These are phyloP conservation scores for Ganoderma meredithae DNA, from an alignment of 1,284 basidiomycete genomes.

Conservation along the genomic window DNA sequence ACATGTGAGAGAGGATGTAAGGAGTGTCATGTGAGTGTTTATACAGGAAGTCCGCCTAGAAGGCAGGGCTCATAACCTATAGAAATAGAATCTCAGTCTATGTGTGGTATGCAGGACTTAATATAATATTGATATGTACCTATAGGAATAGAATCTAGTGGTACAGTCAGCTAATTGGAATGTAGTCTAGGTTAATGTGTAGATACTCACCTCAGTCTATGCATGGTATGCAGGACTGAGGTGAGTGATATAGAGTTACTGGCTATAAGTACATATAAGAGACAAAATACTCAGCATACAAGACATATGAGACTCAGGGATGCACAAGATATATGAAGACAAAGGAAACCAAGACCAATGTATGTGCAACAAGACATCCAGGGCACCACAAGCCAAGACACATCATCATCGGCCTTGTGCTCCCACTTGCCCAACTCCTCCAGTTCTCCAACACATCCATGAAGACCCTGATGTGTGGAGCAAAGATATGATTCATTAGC, in stretches of 20 bases:
- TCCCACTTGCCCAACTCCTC: too few species aligned
- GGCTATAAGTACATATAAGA: not conserved
- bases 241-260: too few species aligned
- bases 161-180: not conserved
- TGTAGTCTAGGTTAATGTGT: not conserved
- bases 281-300: too few species aligned
- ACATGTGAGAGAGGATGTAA: conserved; percentile 12
- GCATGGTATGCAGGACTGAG: not conserved
- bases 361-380: not conserved
- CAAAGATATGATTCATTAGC: conserved; percentile 5
- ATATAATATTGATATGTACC: too few species aligned
- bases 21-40: too few species aligned
- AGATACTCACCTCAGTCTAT: not conserved
- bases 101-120: too few species aligned
- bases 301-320: too few species aligned
- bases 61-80: not conserved
- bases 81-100: not conserved
- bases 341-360: not conserved
- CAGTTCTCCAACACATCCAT: conserved; percentile 17
- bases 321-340: not conserved
- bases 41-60: too few species aligned
- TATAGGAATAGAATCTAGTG: too few species aligned
- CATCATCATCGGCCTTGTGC: too few species aligned
- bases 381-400: not conserved
- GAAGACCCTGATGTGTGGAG: conserved; percentile 28